phyloP scores from a whole-genome alignment of 2,329 filamentous ascomycete genomes.

The Beauveria bassiana region DNA sequence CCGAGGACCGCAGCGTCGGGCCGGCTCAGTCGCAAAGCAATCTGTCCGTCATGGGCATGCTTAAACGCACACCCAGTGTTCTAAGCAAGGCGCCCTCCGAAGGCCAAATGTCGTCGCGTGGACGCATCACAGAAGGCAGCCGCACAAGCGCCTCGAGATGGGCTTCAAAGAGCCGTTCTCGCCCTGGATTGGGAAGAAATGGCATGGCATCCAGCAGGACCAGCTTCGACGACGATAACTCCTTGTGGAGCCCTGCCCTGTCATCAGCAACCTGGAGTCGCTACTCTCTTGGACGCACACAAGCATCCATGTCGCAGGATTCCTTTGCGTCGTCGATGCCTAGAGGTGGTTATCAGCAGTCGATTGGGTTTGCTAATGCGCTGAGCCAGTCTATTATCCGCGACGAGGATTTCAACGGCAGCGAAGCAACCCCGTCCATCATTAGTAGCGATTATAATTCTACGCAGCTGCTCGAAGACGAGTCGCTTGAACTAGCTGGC shows the following conservation, averaged over 20 bases:
- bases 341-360: conserved; percentile 82
- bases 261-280: conserved; percentile 96
- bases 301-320: conserved; percentile 87
- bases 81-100: conserved; percentile 92
- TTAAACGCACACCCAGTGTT: conserved; percentile 83
- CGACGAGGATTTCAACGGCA: conserved; percentile 61
- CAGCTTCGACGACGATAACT: conserved; percentile 84
- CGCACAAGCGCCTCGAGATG: conserved; percentile 58
- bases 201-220: conserved; percentile 86
- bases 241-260: conserved; percentile 76
- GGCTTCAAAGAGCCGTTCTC: conserved; percentile 78
- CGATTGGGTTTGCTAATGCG: conserved; percentile 94
- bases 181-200: conserved; percentile 64
- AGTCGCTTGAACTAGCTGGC: conserved; percentile 81
- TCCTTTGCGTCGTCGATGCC: conserved; percentile 74
- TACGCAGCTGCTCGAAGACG: conserved; percentile 75
- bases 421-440: conserved; percentile 38
- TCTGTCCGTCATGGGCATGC: conserved; percentile 66
- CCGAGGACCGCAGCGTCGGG: conserved; percentile 33
- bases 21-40: conserved; percentile 45
- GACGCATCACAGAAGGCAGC: conserved; percentile 55
- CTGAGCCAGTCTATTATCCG: conserved; percentile 94
- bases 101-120: conserved; percentile 58
- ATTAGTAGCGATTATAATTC: conserved; percentile 53
- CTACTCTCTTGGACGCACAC: conserved; percentile 82